These are phyloP conservation scores for Penicillium sp. DNA, from an alignment of 2,329 filamentous ascomycete species.

Conservation along the genomic window DNA sequence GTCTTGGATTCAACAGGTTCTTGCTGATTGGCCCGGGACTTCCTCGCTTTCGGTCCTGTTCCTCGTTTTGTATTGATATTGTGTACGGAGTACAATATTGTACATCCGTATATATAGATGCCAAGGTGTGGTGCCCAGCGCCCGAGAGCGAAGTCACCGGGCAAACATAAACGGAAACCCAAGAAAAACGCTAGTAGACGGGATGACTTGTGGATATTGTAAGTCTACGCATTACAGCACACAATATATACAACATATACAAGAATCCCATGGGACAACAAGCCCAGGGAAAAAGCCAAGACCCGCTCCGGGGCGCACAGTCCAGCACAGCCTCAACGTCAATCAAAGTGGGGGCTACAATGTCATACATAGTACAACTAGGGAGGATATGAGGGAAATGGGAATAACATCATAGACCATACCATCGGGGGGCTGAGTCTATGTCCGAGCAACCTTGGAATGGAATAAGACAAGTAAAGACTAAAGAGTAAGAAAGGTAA, in stretches of 20 bases:
- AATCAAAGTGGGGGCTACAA: neutral
- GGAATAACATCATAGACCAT: slow-evolving; percentile 1
- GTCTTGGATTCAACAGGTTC: neutral
- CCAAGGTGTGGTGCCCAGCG: neutral
- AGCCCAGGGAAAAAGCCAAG: slow-evolving; percentile 5
- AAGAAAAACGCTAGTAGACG: neutral
- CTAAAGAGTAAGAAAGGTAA: neutral
- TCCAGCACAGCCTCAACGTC: slow-evolving; percentile 8
- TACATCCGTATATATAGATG: neutral
- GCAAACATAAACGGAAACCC: neutral
- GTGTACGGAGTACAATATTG: neutral
- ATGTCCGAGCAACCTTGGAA: neutral
- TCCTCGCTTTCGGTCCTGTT: neutral
- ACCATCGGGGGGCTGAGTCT: neutral
- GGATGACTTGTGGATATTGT: neutral
- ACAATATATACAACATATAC: neutral
- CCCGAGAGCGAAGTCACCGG: neutral
- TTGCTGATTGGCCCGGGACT: neutral
- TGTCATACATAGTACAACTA: neutral
- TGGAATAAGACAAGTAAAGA: neutral
- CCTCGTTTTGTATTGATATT: neutral
- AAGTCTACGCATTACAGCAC: neutral
- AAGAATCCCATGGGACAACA: neutral
- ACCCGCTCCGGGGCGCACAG: slow-evolving; percentile 5
- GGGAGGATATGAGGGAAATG: neutral